phyloP scores from a whole-genome alignment of 2,329 filamentous ascomycete genomes.

The Talaromyces islandicus region DNA sequence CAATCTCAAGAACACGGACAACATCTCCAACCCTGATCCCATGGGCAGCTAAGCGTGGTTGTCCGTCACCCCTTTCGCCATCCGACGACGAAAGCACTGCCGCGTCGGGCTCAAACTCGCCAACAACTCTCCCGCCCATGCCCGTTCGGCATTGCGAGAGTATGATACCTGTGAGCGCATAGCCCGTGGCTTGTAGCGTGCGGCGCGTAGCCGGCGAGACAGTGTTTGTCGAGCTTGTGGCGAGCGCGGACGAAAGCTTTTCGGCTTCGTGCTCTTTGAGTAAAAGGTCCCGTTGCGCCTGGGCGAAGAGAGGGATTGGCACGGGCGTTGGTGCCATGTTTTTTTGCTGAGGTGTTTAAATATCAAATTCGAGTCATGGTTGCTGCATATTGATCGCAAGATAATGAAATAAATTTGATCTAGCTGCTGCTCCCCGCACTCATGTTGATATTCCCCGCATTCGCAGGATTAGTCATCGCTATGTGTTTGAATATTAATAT shows the following conservation, averaged over 20 bases:
- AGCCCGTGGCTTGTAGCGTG: slow-evolving; percentile 36
- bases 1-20: slow-evolving; percentile 37
- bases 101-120: slow-evolving; percentile 70
- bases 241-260: slow-evolving; percentile 37
- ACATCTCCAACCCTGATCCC: slow-evolving; percentile 45
- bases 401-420: neutral
- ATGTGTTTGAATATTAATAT: neutral
- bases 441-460: slow-evolving; percentile 7
- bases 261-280: slow-evolving; percentile 40
- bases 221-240: slow-evolving; percentile 33
- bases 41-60: slow-evolving; percentile 37
- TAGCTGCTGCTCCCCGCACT: too few species aligned
- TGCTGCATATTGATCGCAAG: slow-evolving; percentile 10
- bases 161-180: slow-evolving; percentile 48
- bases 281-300: slow-evolving; percentile 37
- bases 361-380: neutral
- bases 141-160: slow-evolving; percentile 76
- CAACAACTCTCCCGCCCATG: slow-evolving; percentile 80
- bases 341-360: neutral
- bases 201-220: slow-evolving; percentile 38
- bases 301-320: slow-evolving; percentile 36
- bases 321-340: slow-evolving; percentile 17
- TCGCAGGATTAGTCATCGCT: slow-evolving; percentile 1
- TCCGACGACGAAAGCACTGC: slow-evolving; percentile 48
- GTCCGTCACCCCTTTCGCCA: slow-evolving; percentile 33